Conservation (phyloP, 2,329 filamentous ascomycete species). For the Aspergillus fructus region DNA sequence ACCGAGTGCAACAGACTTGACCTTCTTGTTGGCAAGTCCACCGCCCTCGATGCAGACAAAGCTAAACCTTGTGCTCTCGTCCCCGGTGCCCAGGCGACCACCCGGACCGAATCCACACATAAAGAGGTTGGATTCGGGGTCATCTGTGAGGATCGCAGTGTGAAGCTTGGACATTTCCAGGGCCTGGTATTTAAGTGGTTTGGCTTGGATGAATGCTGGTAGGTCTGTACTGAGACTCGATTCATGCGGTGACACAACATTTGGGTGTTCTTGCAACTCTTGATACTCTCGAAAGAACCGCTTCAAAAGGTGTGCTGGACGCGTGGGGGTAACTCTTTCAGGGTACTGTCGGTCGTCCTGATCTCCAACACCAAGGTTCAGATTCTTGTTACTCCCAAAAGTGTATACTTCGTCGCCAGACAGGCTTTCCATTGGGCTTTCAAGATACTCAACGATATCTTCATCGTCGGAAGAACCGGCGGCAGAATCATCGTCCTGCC, state of each 20-base stretch:
- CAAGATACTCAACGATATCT: constrained; percentile 48
- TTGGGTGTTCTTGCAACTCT: constrained; percentile 35
- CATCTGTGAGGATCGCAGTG: constrained; percentile 81
- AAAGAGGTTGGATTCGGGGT: constrained; percentile 87
- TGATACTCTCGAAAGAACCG: constrained; percentile 70
- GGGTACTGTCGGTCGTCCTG: constrained; percentile 93
- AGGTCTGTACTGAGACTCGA: constrained; percentile 54
- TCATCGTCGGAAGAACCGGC: constrained; percentile 37
- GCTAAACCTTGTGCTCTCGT: constrained; percentile 84
- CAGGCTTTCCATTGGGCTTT: constrained; percentile 41
- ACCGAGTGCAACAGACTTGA: constrained; percentile 77
- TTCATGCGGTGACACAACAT: constrained; percentile 25
- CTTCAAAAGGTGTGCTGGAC: constrained; percentile 74
- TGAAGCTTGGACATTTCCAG: constrained; percentile 88
- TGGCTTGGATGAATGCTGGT: constrained; percentile 70
- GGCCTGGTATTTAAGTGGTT: constrained; percentile 74
- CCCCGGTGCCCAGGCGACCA: constrained; percentile 82
- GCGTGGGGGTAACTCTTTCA: constrained; percentile 73
- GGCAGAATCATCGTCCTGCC: constrained; percentile 33
- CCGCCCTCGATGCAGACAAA: constrained; percentile 80
- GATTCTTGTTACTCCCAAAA: constrained; percentile 95
- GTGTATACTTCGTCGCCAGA: constrained; percentile 83
- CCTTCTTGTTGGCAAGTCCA: constrained; percentile 68
- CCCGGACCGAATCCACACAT: constrained; percentile 89
- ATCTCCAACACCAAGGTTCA: constrained; percentile 90